Conservation (phyloP, 78 protist species). For the Mantamonas sphyraenae region DNA sequence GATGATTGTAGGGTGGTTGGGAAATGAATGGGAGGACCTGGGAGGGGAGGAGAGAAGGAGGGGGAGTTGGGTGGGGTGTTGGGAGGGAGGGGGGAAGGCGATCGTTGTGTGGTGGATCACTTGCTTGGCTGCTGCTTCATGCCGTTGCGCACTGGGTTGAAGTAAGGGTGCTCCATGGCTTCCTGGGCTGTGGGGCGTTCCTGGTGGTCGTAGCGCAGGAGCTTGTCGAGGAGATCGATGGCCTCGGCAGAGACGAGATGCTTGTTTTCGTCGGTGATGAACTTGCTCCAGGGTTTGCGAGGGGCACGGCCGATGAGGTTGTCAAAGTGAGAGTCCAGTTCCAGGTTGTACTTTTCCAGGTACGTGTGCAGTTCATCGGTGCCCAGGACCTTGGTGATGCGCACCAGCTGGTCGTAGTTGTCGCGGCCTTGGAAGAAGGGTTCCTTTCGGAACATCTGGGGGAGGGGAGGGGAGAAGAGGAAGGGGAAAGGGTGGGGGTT, state of each 20-base stretch:
- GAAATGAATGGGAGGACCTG: no score
- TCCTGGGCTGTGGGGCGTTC: slow-evolving; percentile 58
- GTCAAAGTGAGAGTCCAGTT: slow-evolving; percentile 67
- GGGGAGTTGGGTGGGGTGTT: no score
- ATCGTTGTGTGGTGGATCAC: no score
- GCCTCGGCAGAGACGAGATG: slow-evolving; percentile 85
- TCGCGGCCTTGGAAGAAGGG: slow-evolving; percentile 99
- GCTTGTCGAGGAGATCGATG: slow-evolving; percentile 85
- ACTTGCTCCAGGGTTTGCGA: slow-evolving; percentile 6
- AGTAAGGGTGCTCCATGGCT: slow-evolving; percentile 69
- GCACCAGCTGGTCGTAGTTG: slow-evolving; percentile 89
- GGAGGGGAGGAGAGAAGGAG: no score
- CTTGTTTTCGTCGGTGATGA: slow-evolving; percentile 58
- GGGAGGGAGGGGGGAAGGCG: no score
- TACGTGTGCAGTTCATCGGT: slow-evolving; percentile 86
- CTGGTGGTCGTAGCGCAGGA: slow-evolving; percentile 87
- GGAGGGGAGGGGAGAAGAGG: not conserved
- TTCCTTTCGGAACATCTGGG: slow-evolving; percentile 83
- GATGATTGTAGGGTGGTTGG: no score
- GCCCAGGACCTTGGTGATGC: slow-evolving; percentile 77
- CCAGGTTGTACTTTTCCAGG: slow-evolving; percentile 85
- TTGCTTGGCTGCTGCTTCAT: no score
- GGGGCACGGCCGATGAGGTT: slow-evolving; percentile 48
- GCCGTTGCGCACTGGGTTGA: no score
- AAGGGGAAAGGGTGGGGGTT: not conserved